Conservation (phyloP, 2,329 filamentous ascomycete species). For the Colletotrichum sp. region DNA sequence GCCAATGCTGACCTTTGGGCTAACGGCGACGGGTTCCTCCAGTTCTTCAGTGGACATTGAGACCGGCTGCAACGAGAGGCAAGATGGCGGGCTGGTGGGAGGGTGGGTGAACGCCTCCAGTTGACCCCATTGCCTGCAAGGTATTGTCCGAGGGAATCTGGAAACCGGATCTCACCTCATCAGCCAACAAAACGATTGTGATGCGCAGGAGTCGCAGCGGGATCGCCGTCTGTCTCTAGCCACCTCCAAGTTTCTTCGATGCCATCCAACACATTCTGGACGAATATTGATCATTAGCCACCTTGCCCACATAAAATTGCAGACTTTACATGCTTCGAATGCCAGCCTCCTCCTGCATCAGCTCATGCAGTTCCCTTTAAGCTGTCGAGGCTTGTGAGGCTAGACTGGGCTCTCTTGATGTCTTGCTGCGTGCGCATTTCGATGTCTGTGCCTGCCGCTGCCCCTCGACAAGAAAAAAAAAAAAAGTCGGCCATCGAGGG, state of each 20-base stretch:
- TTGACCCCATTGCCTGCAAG: neutral
- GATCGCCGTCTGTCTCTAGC: neutral
- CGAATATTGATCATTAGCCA: neutral
- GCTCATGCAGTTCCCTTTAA: neutral
- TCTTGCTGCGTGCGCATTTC: neutral
- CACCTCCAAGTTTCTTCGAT: neutral
- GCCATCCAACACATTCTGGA: neutral
- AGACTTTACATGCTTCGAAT: neutral
- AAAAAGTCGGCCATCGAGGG: neutral
- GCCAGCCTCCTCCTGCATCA: slow-evolving; percentile 2
- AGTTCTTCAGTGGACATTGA: slow-evolving; percentile 2
- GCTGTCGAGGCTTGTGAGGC: neutral
- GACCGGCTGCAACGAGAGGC: neutral
- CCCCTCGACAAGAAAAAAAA: neutral
- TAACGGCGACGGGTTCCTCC: neutral
- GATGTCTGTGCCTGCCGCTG: neutral
- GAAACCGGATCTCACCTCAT: neutral
- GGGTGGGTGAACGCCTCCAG: neutral
- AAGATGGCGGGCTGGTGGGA: neutral
- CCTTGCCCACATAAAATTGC: neutral
- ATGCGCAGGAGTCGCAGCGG: slow-evolving; percentile 3
- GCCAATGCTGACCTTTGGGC: slow-evolving; percentile 6
- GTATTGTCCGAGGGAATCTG: neutral
- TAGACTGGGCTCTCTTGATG: neutral
- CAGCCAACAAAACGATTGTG: slow-evolving; percentile 14